phyloP scores from a whole-genome alignment of 805 yeast species.

The Lachancea thermotolerans region DNA sequence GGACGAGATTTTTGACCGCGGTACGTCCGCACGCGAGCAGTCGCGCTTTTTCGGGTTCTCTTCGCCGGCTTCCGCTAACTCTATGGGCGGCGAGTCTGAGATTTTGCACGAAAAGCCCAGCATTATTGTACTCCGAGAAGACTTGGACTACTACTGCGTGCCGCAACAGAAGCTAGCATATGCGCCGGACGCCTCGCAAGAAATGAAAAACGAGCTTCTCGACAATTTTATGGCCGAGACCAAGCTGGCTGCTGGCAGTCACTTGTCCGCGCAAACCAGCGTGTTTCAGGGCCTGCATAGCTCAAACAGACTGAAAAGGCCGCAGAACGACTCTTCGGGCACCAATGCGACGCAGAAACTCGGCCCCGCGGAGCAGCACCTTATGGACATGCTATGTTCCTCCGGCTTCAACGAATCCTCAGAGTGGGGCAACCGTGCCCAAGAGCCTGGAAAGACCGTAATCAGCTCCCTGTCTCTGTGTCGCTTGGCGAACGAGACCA shows the following conservation, averaged over 20 bases:
- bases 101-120: constrained; percentile 78
- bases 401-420: constrained; percentile 69
- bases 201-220: constrained; percentile 34
- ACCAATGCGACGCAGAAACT: constrained; percentile 27
- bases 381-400: constrained; percentile 88
- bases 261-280: constrained; percentile 46
- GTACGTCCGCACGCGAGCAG: constrained; percentile 13
- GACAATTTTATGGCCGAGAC: constrained; percentile 52
- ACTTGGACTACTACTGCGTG: constrained; percentile 85
- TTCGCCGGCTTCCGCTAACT: constrained; percentile 7
- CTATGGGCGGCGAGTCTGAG: constrained; percentile 39
- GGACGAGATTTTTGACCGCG: constrained; percentile 34
- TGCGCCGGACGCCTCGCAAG: constrained; percentile 44
- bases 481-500: constrained; percentile 36
- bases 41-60: constrained; percentile 26
- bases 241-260: constrained; percentile 67
- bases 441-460: constrained; percentile 84
- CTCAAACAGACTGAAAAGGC: constrained; percentile 28
- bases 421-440: constrained; percentile 82
- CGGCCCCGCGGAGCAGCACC: constrained; percentile 90
- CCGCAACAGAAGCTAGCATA: constrained; percentile 42
- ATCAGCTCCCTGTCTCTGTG: constrained; percentile 56
- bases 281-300: constrained; percentile 70
- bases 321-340: constrained; percentile 4
- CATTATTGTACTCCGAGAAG: constrained; percentile 87